phyloP scores from a whole-genome alignment of 2,329 filamentous ascomycete genomes.

The Talaromyces sp. region DNA sequence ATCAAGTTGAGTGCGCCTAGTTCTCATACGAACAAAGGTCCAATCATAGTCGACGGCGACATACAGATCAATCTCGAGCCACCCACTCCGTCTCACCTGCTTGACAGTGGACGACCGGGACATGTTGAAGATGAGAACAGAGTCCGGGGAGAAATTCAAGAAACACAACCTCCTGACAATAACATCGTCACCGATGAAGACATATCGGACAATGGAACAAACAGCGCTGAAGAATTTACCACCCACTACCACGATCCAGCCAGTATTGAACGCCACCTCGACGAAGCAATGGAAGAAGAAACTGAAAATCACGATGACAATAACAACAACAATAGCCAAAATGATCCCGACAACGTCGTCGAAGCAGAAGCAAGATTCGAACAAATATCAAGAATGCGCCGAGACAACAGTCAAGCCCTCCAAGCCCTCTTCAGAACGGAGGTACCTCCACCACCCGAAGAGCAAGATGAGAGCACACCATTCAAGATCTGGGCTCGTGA shows the following conservation, averaged over 20 bases:
- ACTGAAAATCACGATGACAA: background rate
- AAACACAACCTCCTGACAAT: background rate
- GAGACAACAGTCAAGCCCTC: slow-evolving; percentile 9
- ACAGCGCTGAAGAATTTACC: slow-evolving; percentile 12
- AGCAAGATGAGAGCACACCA: slow-evolving; percentile 30
- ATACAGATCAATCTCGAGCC: background rate
- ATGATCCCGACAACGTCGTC: background rate
- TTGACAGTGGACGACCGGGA: background rate
- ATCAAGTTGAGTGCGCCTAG: background rate
- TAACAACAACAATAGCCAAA: background rate
- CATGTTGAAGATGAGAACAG: background rate
- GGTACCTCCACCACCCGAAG: background rate
- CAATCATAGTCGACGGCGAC: background rate
- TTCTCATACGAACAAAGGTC: background rate
- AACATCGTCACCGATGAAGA: background rate
- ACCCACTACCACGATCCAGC: slow-evolving; percentile 28
- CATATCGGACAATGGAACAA: background rate
- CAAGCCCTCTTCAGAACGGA: slow-evolving; percentile 2
- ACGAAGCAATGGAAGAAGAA: background rate
- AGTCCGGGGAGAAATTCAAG: background rate
- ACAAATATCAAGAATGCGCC: slow-evolving; percentile 6
- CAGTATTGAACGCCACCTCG: slow-evolving; percentile 31
- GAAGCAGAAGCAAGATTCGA: background rate
- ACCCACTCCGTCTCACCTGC: background rate
- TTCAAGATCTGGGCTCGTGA: slow-evolving; percentile 35